A percentile compares a stretch with the other conserved stretches of the same genome.
Conservation (phyloP, 345 rosid species). For the Combretum micranthum region DNA sequence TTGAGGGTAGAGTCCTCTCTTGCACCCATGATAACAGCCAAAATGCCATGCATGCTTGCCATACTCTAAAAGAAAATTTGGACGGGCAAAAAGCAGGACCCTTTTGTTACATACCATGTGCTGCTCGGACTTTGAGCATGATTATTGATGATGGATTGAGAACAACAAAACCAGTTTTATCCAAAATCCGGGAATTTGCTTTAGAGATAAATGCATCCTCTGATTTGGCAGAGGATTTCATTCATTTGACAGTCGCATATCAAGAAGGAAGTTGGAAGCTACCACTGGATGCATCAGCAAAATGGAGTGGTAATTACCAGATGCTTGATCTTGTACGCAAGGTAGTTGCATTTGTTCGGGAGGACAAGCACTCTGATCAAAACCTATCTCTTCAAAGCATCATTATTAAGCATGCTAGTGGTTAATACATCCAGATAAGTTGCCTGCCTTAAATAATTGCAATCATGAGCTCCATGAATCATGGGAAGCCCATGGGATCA, state of each 20-base stretch:
- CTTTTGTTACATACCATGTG: constrained; percentile 87
- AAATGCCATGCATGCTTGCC: constrained; percentile 74
- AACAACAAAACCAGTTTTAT: constrained; percentile 62
- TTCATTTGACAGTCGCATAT: constrained; percentile 51
- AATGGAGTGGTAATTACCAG: constrained; percentile 93
- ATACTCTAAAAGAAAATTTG: constrained; percentile 60
- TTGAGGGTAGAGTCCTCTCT: constrained; percentile 67
- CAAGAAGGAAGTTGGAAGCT: constrained; percentile 90
- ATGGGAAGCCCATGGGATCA: too few relatives aligned
- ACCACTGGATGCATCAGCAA: constrained; percentile 69
- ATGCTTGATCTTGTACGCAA: constrained; percentile 77
- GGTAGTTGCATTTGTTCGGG: constrained; percentile 30
- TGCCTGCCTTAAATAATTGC: too few relatives aligned
- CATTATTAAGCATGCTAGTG: not conserved
- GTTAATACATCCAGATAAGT: too few relatives aligned
- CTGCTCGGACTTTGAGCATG: constrained; percentile 68
- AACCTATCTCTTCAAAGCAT: not conserved
- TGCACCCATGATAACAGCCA: constrained; percentile 92
- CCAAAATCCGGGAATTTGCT: constrained; percentile 69
- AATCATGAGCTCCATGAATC: too few relatives aligned
- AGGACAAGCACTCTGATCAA: not conserved
- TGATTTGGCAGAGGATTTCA: constrained; percentile 61
- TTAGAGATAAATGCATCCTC: constrained; percentile 59
- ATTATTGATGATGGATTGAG: constrained; percentile 78
- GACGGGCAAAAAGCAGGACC: constrained; percentile 68